Conservation (phyloP, 768 basidiomycete genomes). For the Tricholoma matsutake region DNA sequence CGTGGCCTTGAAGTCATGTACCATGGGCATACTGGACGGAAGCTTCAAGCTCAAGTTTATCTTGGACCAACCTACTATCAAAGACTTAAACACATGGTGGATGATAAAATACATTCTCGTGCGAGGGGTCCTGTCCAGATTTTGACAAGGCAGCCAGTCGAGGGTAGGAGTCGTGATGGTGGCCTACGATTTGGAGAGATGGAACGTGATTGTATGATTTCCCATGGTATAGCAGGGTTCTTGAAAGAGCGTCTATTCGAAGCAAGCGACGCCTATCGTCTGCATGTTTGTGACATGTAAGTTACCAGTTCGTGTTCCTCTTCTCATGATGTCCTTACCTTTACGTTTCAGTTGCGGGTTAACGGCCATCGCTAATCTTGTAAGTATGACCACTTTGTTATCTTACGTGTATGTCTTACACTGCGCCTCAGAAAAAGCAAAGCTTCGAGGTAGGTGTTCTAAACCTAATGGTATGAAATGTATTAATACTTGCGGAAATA, state of each 20-base stretch:
- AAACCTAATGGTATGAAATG: neutral
- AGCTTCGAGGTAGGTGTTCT: conserved; percentile 69
- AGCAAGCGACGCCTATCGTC: conserved; percentile 87
- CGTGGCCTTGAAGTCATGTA: conserved; percentile 98
- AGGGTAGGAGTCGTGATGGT: conserved; percentile 98
- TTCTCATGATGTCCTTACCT: conserved; percentile 7
- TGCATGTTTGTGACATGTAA: conserved; percentile 96
- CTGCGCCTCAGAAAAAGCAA: conserved; percentile 79
- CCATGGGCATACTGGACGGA: conserved; percentile 97
- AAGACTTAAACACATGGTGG: conserved; percentile 99
- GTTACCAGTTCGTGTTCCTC: conserved; percentile 27
- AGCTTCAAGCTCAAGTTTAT: conserved; percentile 97
- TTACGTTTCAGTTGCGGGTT: conserved; percentile 71
- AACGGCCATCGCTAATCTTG: conserved; percentile 95
- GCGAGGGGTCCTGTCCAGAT: conserved; percentile 98
- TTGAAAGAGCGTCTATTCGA: conserved; percentile 96
- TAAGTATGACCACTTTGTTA: conserved; percentile 34
- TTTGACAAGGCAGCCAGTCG: conserved; percentile 94
- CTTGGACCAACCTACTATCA: conserved; percentile 99
- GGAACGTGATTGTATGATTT: conserved; percentile 99
- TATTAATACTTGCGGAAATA: conserved; percentile 16
- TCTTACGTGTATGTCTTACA: neutral
- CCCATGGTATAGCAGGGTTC: conserved; percentile 98
- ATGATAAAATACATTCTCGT: conserved; percentile 98
- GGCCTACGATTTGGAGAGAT: conserved; percentile 99